Percentiles rank a stretch among this genome's conserved stretches.
Evolutionary conservation across 305 asterid species (phyloP).

Genomic region (Fraxinus albicans): DNA sequence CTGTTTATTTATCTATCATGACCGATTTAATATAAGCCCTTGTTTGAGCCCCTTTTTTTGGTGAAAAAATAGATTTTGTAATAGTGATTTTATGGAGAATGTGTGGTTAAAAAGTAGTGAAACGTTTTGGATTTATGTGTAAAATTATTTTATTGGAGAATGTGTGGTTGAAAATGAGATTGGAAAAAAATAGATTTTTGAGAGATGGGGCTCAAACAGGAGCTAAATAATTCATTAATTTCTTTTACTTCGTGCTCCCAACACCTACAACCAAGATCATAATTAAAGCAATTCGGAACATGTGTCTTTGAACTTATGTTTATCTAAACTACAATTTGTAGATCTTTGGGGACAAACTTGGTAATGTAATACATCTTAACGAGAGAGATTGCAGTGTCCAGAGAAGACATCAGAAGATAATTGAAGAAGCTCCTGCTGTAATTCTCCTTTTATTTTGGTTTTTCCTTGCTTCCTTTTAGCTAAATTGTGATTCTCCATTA

Average conservation of each 20-base stretch:
- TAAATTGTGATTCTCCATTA: conserved; percentile 18
- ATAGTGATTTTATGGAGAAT: background rate
- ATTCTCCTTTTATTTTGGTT: conserved; percentile 16
- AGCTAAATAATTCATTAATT: background rate
- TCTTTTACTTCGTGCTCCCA: background rate
- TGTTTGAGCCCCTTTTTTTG: background rate
- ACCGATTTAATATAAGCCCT: background rate
- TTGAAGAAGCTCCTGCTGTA: conserved; percentile 99
- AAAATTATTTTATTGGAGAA: background rate
- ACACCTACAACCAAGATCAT: background rate
- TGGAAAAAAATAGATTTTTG: background rate
- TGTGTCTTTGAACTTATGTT: conserved; percentile 10
- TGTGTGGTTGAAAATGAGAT: background rate
- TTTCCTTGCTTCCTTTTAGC: conserved; percentile 21
- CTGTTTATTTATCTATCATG: conserved; percentile 1
- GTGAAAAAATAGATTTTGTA: background rate
- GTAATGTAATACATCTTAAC: conserved; percentile 79
- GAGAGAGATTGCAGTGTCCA: conserved; percentile 99
- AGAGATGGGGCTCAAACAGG: background rate
- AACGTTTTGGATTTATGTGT: background rate
- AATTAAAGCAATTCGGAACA: background rate
- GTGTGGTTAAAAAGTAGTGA: background rate
- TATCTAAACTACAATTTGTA: conserved; percentile 30
- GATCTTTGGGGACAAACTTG: conserved; percentile 92
- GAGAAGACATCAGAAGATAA: conserved; percentile 97